Evolutionary conservation across 2,329 filamentous ascomycete genomes (phyloP).

Genomic region (Talaromyces sp.): DNA sequence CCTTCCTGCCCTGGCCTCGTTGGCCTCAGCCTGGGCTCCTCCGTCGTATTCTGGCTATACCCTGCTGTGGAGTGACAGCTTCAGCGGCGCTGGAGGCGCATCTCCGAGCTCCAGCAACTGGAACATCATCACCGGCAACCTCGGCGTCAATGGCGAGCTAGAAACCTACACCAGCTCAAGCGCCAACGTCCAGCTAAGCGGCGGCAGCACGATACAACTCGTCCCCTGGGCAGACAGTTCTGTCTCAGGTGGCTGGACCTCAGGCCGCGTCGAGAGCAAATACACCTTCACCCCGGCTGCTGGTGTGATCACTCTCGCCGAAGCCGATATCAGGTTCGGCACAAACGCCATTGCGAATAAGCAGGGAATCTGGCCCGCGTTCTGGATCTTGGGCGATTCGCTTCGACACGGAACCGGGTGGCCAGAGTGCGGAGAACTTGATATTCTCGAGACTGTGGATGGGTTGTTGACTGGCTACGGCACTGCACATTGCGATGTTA

Average conservation of each 20-base stretch:
- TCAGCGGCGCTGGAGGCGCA: constrained; percentile 5
- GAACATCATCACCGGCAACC: constrained; percentile 18
- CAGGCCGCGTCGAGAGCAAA: constrained; percentile 16
- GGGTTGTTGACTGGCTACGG: constrained; percentile 16
- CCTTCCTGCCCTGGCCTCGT: background rate
- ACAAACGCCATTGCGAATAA: constrained; percentile 12
- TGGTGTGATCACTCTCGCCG: constrained; percentile 11
- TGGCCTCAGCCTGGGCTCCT: constrained; percentile 15
- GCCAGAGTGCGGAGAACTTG: constrained; percentile 16
- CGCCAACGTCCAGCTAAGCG: constrained; percentile 13
- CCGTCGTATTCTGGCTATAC: constrained; percentile 16
- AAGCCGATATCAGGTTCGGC: constrained; percentile 16
- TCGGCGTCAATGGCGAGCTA: constrained; percentile 13
- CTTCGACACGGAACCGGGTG: constrained; percentile 11
- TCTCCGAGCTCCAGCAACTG: constrained; percentile 13
- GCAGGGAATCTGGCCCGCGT: constrained; percentile 17
- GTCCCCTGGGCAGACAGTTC: constrained; percentile 15
- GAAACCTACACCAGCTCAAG: constrained; percentile 16
- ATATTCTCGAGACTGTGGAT: constrained; percentile 16
- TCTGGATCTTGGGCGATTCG: constrained; percentile 15
- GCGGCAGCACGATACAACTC: constrained; percentile 15
- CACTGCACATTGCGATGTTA: constrained; percentile 16
- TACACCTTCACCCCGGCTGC: constrained; percentile 14
- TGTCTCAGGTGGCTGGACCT: constrained; percentile 17
- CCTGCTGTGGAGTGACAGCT: constrained; percentile 11